These are phyloP conservation scores for Fusarium burgessii DNA, from an alignment of 2,329 filamentous ascomycete species.

Conservation along the genomic window DNA sequence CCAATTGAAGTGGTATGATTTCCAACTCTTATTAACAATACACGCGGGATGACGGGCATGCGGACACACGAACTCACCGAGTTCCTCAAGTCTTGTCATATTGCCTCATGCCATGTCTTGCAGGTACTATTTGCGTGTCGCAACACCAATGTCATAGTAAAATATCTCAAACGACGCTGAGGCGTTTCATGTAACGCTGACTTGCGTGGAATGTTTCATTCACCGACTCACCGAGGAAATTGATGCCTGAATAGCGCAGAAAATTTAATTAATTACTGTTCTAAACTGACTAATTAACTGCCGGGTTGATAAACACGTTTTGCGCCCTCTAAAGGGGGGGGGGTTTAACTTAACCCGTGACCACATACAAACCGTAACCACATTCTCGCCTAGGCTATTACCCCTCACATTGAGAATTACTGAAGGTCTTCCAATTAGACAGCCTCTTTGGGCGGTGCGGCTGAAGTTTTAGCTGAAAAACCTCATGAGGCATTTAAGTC, in stretches of 20 bases:
- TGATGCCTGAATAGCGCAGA: not conserved
- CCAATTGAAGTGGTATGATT: constrained; percentile 35
- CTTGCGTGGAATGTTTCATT: not conserved
- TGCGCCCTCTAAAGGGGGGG: too few relatives aligned
- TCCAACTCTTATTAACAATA: constrained; percentile 1
- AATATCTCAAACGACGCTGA: not conserved
- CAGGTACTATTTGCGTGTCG: not conserved
- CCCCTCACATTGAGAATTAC: not conserved
- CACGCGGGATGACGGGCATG: not conserved
- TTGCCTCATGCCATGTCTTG: not conserved
- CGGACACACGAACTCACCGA: constrained; percentile 2
- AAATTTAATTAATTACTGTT: not conserved
- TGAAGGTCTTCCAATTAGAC: not conserved
- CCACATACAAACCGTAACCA: not conserved
- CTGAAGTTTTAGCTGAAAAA: not conserved
- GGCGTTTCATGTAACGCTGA: not conserved
- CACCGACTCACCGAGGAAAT: not conserved
- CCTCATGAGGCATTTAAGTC: not conserved
- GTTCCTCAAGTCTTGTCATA: not conserved
- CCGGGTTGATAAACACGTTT: not conserved
- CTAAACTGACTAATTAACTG: not conserved
- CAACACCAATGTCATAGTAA: not conserved
- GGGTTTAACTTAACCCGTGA: not conserved
- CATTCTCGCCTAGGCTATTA: not conserved
- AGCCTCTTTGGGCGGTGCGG: not conserved